phyloP scores from a whole-genome alignment of 2,329 filamentous ascomycete species.

The Monosporascus sp. region DNA sequence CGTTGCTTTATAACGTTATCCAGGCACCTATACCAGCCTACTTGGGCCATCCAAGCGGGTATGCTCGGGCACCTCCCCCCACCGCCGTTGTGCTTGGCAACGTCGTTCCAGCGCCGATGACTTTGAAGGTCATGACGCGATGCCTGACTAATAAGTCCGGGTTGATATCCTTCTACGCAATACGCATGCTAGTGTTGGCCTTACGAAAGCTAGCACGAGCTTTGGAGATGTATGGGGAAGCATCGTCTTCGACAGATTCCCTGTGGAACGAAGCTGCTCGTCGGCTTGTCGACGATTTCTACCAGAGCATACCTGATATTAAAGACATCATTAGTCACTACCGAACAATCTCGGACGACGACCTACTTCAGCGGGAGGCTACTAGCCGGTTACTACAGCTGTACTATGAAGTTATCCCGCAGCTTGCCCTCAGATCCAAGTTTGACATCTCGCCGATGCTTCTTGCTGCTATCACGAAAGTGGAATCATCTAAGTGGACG shows the following conservation, averaged over 20 bases:
- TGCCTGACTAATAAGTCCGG: constrained; percentile 75
- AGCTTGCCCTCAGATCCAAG: constrained; percentile 73
- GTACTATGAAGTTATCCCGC: constrained; percentile 81
- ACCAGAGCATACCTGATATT: constrained; percentile 71
- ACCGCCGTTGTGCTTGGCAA: constrained; percentile 76
- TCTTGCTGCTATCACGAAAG: constrained; percentile 58
- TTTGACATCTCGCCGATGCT: constrained; percentile 83
- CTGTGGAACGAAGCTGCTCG: constrained; percentile 67
- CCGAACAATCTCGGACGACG: constrained; percentile 60
- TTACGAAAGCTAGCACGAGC: constrained; percentile 71
- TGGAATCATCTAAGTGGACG: constrained; percentile 51
- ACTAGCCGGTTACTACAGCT: constrained; percentile 71
- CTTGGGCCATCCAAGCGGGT: constrained; percentile 62
- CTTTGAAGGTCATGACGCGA: constrained; percentile 69
- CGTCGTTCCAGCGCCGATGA: constrained; percentile 77
- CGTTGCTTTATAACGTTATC: constrained; percentile 79
- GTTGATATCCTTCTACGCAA: constrained; percentile 77
- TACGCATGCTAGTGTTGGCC: constrained; percentile 71
- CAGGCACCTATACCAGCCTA: constrained; percentile 65
- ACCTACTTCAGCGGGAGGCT: constrained; percentile 71
- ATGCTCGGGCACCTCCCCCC: constrained; percentile 67
- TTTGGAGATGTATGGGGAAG: constrained; percentile 54
- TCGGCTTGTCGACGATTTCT: constrained; percentile 69
- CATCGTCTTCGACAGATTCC: constrained; percentile 34
- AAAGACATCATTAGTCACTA: constrained; percentile 75